phyloP scores from a whole-genome alignment of 371 early-diverging fungal genomes.

The Haplosporangium sp. region DNA sequence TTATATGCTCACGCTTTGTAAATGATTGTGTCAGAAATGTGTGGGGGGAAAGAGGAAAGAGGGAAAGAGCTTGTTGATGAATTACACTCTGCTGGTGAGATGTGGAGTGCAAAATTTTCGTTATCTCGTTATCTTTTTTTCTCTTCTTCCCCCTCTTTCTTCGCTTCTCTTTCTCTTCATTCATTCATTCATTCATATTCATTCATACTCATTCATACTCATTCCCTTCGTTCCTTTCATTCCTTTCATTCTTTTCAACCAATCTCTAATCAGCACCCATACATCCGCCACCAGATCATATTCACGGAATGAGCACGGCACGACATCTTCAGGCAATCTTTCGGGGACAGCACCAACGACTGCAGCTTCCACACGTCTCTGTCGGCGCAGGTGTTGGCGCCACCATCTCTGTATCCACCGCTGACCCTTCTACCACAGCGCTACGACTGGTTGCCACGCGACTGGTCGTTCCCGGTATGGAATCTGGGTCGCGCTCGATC shows the following conservation, averaged over 20 bases:
- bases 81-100: background rate
- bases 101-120: background rate
- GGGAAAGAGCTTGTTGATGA: too few relatives aligned
- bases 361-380: conserved; percentile 26
- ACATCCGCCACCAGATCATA: background rate
- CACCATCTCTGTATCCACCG: conserved; percentile 1
- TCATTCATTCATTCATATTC: background rate
- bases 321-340: conserved; percentile 43
- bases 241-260: background rate
- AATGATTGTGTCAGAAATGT: too few relatives aligned
- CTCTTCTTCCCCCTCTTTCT: background rate
- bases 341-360: conserved; percentile 30
- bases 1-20: too few relatives aligned
- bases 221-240: background rate
- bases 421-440: background rate
- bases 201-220: background rate
- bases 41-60: too few relatives aligned
- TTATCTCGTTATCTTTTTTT: background rate
- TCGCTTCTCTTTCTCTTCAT: background rate
- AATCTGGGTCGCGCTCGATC: conserved; percentile 26
- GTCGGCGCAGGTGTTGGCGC: conserved; percentile 7
- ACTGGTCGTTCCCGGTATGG: conserved; percentile 15
- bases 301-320: conserved; percentile 41
- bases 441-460: conserved; percentile 39
- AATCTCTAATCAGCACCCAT: background rate